A percentile compares a stretch with the other conserved stretches of the same genome.
These are phyloP conservation scores for Eucalyptus viminalis DNA, from an alignment of 345 rosid genomes.

Conservation along the genomic window DNA sequence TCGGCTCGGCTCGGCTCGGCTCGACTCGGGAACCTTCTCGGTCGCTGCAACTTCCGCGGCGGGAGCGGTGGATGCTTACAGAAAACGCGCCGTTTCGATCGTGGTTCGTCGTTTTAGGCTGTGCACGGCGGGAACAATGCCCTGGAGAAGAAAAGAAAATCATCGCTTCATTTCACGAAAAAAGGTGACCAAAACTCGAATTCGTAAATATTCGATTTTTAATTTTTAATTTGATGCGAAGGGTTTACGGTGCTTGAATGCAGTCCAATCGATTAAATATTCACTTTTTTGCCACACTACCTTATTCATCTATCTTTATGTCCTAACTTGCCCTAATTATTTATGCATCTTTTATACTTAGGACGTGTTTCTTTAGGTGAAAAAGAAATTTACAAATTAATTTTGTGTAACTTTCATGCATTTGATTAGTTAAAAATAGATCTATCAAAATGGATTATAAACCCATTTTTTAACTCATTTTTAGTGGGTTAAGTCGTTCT, in stretches of 20 bases:
- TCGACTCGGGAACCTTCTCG: neutral
- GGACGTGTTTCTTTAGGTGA: no score
- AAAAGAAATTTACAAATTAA: rapidly evolving
- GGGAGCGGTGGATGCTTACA: neutral
- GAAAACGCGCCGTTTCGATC: neutral
- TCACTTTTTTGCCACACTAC: neutral
- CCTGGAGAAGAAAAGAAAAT: neutral
- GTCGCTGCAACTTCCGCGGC: neutral
- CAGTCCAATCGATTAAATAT: neutral
- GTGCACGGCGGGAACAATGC: neutral
- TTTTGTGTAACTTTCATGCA: no score
- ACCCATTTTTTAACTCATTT: rapidly evolving
- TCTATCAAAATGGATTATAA: no score
- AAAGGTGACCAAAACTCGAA: neutral
- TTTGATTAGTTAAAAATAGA: no score
- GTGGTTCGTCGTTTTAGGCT: neutral
- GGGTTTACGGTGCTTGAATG: neutral
- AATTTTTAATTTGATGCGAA: neutral
- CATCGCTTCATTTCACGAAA: neutral
- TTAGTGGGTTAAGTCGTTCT: no score
- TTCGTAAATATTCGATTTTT: neutral
- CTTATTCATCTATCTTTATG: neutral
- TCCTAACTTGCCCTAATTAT: neutral
- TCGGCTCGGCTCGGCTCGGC: neutral
- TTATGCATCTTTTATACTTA: no score